Evolutionary conservation across 75 land plant species (phyloP).

Genomic region (Adiantum capillusveneris): DNA sequence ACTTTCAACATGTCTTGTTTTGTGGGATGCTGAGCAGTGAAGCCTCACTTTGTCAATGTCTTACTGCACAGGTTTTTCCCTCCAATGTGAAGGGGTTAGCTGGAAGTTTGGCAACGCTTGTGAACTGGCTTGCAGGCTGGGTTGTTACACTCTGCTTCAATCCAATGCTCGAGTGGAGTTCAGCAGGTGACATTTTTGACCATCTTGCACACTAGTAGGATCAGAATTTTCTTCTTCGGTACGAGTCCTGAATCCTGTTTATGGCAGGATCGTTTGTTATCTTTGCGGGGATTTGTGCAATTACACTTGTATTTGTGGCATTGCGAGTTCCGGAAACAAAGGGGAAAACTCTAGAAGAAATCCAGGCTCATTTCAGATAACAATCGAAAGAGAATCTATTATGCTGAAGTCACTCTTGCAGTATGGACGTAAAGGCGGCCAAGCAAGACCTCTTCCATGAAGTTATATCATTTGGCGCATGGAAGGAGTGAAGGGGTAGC

Average conservation of each 20-base stretch:
- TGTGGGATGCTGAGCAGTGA: background rate
- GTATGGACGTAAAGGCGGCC: too few species aligned
- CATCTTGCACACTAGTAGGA: too few species aligned
- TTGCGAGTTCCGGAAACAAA: conserved; percentile 25
- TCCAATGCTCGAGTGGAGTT: conserved; percentile 57
- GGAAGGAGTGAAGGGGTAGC: too few species aligned
- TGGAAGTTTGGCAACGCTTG: conserved; percentile 81
- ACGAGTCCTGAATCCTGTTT: background rate
- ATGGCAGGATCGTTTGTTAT: background rate
- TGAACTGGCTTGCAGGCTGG: conserved; percentile 55
- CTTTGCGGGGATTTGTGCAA: conserved; percentile 2
- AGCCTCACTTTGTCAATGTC: background rate
- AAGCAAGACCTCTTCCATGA: too few species aligned
- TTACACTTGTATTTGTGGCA: conserved; percentile 21
- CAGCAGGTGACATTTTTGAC: conserved; percentile 33
- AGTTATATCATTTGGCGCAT: too few species aligned
- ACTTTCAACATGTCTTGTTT: too few species aligned
- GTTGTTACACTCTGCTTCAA: conserved; percentile 64
- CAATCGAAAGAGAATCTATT: too few species aligned
- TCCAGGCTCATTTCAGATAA: conserved; percentile 21
- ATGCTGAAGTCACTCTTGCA: too few species aligned
- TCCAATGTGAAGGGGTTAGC: conserved; percentile 65
- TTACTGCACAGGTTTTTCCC: conserved; percentile 55
- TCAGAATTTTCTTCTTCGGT: too few species aligned
- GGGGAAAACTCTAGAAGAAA: conserved; percentile 29